phyloP scores from a whole-genome alignment of 257 asterid species.

The Cruciata laevipes region DNA sequence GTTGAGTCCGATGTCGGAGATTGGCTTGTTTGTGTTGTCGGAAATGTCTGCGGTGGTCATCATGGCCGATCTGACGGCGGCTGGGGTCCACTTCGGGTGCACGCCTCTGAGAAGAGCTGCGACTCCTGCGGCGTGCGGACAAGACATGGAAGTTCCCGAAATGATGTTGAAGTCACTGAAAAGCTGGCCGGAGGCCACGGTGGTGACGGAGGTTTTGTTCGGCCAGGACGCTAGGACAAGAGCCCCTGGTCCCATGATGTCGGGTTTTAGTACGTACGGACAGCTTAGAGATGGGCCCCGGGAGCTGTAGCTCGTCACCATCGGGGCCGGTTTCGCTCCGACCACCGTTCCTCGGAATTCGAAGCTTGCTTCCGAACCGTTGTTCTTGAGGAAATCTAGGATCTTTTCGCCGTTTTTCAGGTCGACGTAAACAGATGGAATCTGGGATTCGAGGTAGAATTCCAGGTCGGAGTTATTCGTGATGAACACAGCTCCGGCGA shows the following conservation, averaged over 20 bases:
- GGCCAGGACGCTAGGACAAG: constrained; percentile 67
- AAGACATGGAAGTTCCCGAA: constrained; percentile 79
- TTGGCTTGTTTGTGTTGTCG: constrained; percentile 42
- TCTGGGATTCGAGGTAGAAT: constrained; percentile 21
- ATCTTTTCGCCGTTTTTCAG: constrained; percentile 37
- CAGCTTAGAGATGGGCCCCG: constrained; percentile 74
- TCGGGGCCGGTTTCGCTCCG: constrained; percentile 52
- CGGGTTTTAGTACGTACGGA: constrained; percentile 60
- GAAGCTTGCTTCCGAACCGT: constrained; percentile 25
- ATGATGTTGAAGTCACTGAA: constrained; percentile 45
- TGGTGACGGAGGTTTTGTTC: constrained; percentile 14
- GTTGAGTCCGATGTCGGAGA: constrained; percentile 31
- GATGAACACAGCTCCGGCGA: constrained; percentile 45
- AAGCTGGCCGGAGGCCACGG: constrained; percentile 25
- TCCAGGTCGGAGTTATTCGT: constrained; percentile 38
- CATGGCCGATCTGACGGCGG: constrained; percentile 62
- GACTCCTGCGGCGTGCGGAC: constrained; percentile 67
- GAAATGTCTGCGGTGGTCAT: constrained; percentile 49
- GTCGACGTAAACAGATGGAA: constrained; percentile 43
- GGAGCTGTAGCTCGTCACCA: constrained; percentile 59
- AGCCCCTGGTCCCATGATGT: constrained; percentile 60
- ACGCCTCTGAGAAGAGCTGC: constrained; percentile 54
- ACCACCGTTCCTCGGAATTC: constrained; percentile 34
- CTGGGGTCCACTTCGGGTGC: constrained; percentile 65
- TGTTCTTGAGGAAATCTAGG: constrained; percentile 31